Base-by-base conservation (phyloP, 73 alveolate species). In the Paramecium pentaurelia region DNA sequence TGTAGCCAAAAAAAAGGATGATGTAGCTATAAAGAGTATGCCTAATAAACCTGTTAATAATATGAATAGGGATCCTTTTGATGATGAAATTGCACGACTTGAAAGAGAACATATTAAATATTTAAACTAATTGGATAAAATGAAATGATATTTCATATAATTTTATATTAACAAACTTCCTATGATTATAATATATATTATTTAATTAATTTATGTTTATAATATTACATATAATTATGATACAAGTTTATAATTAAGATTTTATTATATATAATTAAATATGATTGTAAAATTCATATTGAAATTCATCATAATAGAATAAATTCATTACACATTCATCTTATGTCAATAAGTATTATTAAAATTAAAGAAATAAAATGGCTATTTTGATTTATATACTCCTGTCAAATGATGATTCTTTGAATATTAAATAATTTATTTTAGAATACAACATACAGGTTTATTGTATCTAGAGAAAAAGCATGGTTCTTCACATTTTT, bases 281-380 rank as follows among this genome's bases (percentile, higher is more conserved):
- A 3, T 16, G 25, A 49, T 18, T 18, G 14, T 54, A 54, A 54
- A 54, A 16, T 54, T 7, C 38, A 54, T 54, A 54, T 54, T 16
- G 36, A 54, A 54, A 54, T 54, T 54, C 70, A 54, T 54, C 32
- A 54, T 54, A 54, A 16, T 54, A 54, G 70, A 54, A 54, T 54
- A 51, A 5, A 49, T 18, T 18, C 32, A 54, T 49, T n/a, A 54
- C 32, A 54, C 70, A 54, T 54, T 54, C 22, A 2, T 54, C 32
- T 54, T 18, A 18, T 3, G 70, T 54, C 70, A 54, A 54, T 54
- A 54, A n/a, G 36, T 54, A 54, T 18, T 54, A 54, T 54, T 54
- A 54, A 18, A 54, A 54, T 54, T 54, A 45, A 58, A 86, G 89
- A 77, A 85, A 92, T 68, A 92, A 92, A 42, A 92, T 86, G 68